Base-by-base conservation (phyloP, 257 asterid species). In the Solanum pimpinellifolium region DNA sequence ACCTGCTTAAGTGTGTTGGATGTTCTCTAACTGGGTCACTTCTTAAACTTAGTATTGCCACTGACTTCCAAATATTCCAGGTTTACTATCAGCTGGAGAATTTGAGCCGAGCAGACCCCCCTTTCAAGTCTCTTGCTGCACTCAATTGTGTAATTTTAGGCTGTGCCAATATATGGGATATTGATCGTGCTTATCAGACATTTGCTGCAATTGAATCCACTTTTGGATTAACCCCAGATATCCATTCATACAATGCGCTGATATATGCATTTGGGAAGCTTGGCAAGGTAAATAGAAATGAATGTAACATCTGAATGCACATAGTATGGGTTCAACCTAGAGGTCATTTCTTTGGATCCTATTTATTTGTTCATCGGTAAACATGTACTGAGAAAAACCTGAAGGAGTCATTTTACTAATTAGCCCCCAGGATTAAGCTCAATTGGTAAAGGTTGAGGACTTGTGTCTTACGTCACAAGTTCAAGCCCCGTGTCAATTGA, bases 141-240 rank as follows among this genome's bases (percentile, higher is more conserved):
- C 91, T 96, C 81, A 97, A 96, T 86, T 96, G 99, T 90, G 81
- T 97, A 76, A 91, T 97, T 84, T 94, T 96, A 87, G 99, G 99
- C 25, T 97, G 99, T 91, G 99, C 98, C 86, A 95, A 96, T 90
- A 93, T 93, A 87, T 95, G 99, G 98, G 99, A 97, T 88, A 94
- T 94, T 77, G 99, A 97, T 85, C 99, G 99, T 84, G 98, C 99
- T 69, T 97, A 95, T 92, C 98, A 92, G 92, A 96, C 99, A 29
- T 96, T 97, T 91, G 85, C 68, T 80, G 94, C 98, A 82, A 94
- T 97, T 73, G 94, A 91, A 41, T 23, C 93, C 82, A 84, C 91
- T 81, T 96, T 97, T 88, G 98, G 96, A 65, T 91, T 97, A 90
- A 93, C 90, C 29, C 97, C 99, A 14, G 87, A 97, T 87, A 86